Evolutionary conservation across 805 yeast species (phyloP).

Genomic region (Candida railenensis): DNA sequence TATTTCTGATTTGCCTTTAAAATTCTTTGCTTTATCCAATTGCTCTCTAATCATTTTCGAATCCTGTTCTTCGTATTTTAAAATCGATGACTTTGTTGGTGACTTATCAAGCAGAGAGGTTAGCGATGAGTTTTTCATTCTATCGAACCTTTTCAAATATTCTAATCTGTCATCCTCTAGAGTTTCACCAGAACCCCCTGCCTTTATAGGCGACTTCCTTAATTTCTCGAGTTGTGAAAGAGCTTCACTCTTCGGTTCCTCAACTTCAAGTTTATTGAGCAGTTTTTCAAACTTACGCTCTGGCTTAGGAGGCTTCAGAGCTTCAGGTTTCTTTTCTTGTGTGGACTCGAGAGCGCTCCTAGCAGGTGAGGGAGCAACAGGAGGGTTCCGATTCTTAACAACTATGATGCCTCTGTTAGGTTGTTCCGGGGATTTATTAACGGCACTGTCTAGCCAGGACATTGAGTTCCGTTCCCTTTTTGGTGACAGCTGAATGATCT

Average conservation of each 20-base stretch:
- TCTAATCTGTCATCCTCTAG: conserved; percentile 4
- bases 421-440: conserved; percentile 4
- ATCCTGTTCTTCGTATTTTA: conserved; percentile 5
- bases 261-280: background rate
- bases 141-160: background rate
- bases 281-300: background rate
- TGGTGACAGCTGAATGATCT: conserved; percentile 1
- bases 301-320: conserved; percentile 1
- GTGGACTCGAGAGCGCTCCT: background rate
- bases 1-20: background rate
- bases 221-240: conserved; percentile 10
- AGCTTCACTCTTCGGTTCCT: conserved; percentile 11
- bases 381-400: background rate
- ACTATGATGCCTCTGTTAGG: conserved; percentile 1
- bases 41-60: conserved; percentile 2
- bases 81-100: background rate
- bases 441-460: conserved; percentile 7
- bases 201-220: conserved; percentile 12
- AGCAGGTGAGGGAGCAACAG: background rate
- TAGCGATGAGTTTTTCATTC: background rate
- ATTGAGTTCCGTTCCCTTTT: background rate
- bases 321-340: background rate
- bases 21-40: conserved; percentile 3
- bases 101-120: background rate
- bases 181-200: too few relatives aligned